These are phyloP conservation scores for Suhomyces sp. DNA, from an alignment of 805 yeast species.

Conservation along the genomic window DNA sequence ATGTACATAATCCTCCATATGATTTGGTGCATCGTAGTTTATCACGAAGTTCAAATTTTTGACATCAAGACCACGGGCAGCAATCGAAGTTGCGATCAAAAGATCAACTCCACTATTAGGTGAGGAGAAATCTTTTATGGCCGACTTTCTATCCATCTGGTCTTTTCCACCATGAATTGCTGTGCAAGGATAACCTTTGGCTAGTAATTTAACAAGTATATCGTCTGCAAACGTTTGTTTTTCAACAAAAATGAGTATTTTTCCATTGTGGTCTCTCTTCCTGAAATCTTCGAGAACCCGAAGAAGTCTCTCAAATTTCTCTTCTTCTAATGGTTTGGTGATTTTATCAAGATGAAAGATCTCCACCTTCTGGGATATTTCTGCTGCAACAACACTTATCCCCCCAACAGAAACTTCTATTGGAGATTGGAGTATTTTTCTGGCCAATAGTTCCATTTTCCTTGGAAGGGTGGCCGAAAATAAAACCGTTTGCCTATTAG, in stretches of 20 bases:
- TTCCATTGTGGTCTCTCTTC: constrained; percentile 36
- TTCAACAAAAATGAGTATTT: constrained; percentile 80
- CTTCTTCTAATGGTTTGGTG: constrained; percentile 17
- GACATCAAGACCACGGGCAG: constrained; percentile 96
- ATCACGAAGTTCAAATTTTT: constrained; percentile 77
- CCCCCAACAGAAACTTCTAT: constrained; percentile 80
- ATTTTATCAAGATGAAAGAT: constrained; percentile 47
- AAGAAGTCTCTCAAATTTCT: constrained; percentile 56
- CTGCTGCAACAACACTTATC: constrained; percentile 75
- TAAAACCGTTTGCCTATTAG: constrained; percentile 84
- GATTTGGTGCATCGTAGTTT: constrained; percentile 72
- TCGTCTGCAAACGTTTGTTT: constrained; percentile 85
- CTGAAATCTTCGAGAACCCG: constrained; percentile 51
- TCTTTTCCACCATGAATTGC: constrained; percentile 92
- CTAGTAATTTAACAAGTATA: constrained; percentile 52
- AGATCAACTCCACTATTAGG: constrained; percentile 58
- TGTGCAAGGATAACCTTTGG: constrained; percentile 56
- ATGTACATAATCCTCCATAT: constrained; percentile 94
- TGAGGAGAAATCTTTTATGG: constrained; percentile 62
- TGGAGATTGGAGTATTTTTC: constrained; percentile 60
- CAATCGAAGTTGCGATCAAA: constrained; percentile 87
- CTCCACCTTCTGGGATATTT: constrained; percentile 70
- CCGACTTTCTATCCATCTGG: constrained; percentile 75
- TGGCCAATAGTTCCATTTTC: constrained; percentile 74
- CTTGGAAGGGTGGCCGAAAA: constrained; percentile 94